Base-by-base conservation (phyloP, 1,139 yeast genomes). In the Geotrichum candidum region DNA sequence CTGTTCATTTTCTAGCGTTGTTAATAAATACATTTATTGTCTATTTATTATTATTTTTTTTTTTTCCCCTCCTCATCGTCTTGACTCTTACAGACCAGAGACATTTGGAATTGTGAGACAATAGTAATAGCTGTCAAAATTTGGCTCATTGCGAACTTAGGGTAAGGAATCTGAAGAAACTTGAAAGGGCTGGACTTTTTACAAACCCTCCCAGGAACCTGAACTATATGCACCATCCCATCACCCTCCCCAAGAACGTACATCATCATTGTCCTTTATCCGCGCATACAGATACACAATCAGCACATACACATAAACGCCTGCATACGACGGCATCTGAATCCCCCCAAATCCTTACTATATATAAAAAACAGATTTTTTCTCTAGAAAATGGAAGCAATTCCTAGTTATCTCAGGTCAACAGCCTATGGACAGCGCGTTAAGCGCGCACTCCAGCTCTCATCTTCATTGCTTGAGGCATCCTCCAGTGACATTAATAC, bases 401-500 rank as follows among this genome's bases (percentile, higher is more conserved):
- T 69, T 27, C 73, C 73, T 22, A 46, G 63, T 1, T 70, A 70
- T 57, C 64, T 70, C 45, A 56, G 61, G 25, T 60, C 54, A 18
- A 70, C 73, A n/a, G 70, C 70, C n/a, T 70, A 68, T 57, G 70
- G 72, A 33, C 72, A 70, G 58, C 67, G 71, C 46, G 22, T 41
- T 41, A 27, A 51, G 23, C 35, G 25, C 51, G 29, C 11, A 35
- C 33, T 18, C 56, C n/a, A 18, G 33, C 50, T 25, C 56, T 41
- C 46, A 41, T 15, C 46, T 15, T 18, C 46, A 41, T 15, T n/a
- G 46, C 46, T 22, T 22, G 46, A 41, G 22, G 22, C 46, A 13
- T 15, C 46, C 18, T 22, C 35, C 54, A 31, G 46, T 46, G 31
- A n/a, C 25, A 31, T n/a, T 38, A 29, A 27, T n/a, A 35, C 13